Evolutionary conservation across 495 filamentous ascomycete genomes (phyloP), one percentile per base, ranked within the genome.

Genomic region (Chaetomium tenue): DNA sequence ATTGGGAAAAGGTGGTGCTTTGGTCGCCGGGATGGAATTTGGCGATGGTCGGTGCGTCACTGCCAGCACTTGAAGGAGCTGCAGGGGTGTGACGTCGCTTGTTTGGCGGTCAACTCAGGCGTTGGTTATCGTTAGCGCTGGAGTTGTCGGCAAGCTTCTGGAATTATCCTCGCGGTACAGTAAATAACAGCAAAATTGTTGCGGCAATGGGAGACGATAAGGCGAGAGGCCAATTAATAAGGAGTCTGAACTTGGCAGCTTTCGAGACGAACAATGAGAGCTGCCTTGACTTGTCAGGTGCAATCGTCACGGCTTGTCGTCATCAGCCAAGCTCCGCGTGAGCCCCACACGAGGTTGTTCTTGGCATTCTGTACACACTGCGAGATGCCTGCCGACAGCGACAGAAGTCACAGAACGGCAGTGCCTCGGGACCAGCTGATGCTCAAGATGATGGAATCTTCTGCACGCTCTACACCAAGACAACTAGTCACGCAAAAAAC

Each of bases 11-110:
- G 60, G 65, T 70, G 70, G 62, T 61, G 66, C 39, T 61, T 56
- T 44, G 55, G 18, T 9, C 37, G 30, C 48, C 56, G 58, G 60
- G 64, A 67, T 68, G 60, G 60, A 65, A 67, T 68, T 67, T 65
- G 37, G 53, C 46, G 64, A 64, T 70, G 72, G 72, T 72, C 67
- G 71, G 72, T 75, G 72, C 72, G 72, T 68, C 64, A 65, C 66
- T 66, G 58, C 56, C 53, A 57, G 25, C 40, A 53, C 40, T 44
- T 15, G 39, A 20, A 20, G n/a, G 18, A 50, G 16, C n/a, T 16
- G 40, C 64, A 66, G 64, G 64, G 64, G 55, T 62, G 47, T 52
- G 48, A 52, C 48, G 48, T 52, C 48, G 48, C 22, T 30, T 47
- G 44, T n/a, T 47, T n/a, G 44, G 12, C 42, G 26, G 33, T 16